phyloP scores from a whole-genome alignment of 2,329 filamentous ascomycete genomes.

The Penicillium polonicum region DNA sequence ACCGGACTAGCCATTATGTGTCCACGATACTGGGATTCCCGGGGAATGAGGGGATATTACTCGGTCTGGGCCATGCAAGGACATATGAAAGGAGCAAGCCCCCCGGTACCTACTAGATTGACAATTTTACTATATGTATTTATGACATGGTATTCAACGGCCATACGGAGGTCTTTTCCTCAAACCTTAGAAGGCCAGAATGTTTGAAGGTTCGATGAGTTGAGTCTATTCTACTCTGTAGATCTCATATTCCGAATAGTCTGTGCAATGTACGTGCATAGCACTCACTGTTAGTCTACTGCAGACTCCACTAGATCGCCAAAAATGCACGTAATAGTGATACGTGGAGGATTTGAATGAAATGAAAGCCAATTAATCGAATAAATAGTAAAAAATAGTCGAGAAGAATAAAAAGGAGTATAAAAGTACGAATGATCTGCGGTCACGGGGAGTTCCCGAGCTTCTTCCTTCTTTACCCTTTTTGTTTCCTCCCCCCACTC shows the following conservation, averaged over 20 bases:
- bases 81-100: not conserved
- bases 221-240: no score
- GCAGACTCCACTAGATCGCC: not conserved
- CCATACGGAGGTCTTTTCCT: not conserved
- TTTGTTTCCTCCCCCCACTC: not conserved
- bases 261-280: not conserved
- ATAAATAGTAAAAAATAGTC: not conserved
- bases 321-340: not conserved
- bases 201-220: no score
- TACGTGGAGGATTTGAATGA: not conserved
- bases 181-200: not conserved
- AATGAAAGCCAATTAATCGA: not conserved
- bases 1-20: not conserved
- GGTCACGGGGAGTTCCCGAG: not conserved
- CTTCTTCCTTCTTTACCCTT: not conserved
- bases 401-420: not conserved
- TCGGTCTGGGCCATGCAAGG: not conserved
- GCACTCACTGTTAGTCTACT: not conserved
- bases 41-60: not conserved
- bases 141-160: not conserved
- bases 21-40: not conserved
- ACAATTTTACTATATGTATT: not conserved
- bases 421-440: conserved; percentile 2
- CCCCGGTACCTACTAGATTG: not conserved
- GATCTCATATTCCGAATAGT: no score